A percentile compares a stretch with the other conserved stretches of the same genome.
These are phyloP conservation scores for Candida albicans DNA, from an alignment of 1,139 yeast species.

Conservation along the genomic window DNA sequence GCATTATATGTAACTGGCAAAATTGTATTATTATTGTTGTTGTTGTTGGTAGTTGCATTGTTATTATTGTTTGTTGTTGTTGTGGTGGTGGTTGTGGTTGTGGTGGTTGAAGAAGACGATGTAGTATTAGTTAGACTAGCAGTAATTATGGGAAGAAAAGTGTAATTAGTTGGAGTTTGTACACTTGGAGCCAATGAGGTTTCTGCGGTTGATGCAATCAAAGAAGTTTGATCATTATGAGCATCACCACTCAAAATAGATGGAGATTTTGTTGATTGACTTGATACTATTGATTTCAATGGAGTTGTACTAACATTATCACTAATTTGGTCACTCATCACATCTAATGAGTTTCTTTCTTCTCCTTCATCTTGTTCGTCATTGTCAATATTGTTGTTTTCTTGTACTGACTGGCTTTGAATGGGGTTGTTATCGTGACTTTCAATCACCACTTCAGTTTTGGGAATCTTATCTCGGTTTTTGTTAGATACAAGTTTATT, in stretches of 20 bases:
- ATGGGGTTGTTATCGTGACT: not conserved
- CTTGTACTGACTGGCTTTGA: not conserved
- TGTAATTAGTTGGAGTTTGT: slow-evolving; percentile 12
- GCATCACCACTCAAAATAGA: slow-evolving; percentile 48
- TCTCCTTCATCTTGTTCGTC: slow-evolving; percentile 2
- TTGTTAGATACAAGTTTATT: not conserved
- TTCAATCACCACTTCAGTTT: not conserved
- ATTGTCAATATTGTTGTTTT: not conserved
- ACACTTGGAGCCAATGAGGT: slow-evolving; percentile 52
- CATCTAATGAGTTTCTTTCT: slow-evolving; percentile 9
- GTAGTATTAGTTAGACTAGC: not conserved
- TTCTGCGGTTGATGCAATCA: slow-evolving; percentile 51
- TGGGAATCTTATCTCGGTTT: not conserved
- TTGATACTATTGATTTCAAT: slow-evolving; percentile 49
- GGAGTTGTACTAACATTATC: slow-evolving; percentile 52
- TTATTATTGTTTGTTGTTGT: not conserved
- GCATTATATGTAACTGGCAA: too few species aligned
- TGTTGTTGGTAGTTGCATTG: slow-evolving; percentile 6
- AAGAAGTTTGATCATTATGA: slow-evolving; percentile 37
- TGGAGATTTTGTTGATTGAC: slow-evolving; percentile 48
- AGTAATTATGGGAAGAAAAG: slow-evolving; percentile 5
- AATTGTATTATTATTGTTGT: slow-evolving; percentile 3
- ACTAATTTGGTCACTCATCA: slow-evolving; percentile 9
- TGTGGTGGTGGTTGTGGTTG: not conserved
- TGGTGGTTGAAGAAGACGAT: slow-evolving; percentile 8